These are phyloP conservation scores for Chloris gayana DNA, from an alignment of 176 grass and related monocot species.

Conservation along the genomic window DNA sequence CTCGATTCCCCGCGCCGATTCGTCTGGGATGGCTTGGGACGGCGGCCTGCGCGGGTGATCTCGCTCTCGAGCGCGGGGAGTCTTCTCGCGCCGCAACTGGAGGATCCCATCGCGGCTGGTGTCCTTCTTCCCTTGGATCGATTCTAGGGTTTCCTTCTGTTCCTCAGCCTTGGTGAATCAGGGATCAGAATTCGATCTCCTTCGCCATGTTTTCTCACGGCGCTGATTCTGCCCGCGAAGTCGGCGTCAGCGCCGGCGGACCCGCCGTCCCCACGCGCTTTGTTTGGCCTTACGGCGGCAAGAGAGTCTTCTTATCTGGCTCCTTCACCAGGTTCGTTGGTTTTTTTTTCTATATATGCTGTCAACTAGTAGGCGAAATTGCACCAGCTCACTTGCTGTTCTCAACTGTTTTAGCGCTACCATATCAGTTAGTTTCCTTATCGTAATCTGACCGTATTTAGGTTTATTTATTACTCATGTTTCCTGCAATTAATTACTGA, in stretches of 20 bases:
- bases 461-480: not conserved
- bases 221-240: slow-evolving; percentile 65
- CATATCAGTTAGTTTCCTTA: not conserved
- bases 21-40: slow-evolving; percentile 27
- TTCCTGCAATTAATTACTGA: slow-evolving; percentile 9
- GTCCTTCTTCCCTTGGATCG: not conserved
- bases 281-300: slow-evolving; percentile 93
- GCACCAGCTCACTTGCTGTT: not conserved
- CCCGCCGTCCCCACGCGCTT: slow-evolving; percentile 57
- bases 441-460: not conserved
- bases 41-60: slow-evolving; percentile 55
- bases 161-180: slow-evolving; percentile 19
- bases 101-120: slow-evolving; percentile 73
- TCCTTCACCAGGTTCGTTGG: slow-evolving; percentile 66
- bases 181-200: slow-evolving; percentile 32
- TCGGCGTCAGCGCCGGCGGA: slow-evolving; percentile 43
- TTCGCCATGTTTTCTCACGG: slow-evolving; percentile 69
- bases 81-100: slow-evolving; percentile 53
- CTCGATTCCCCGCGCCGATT: not conserved
- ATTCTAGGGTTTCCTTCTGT: slow-evolving; percentile 62
- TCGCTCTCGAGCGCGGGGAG: slow-evolving; percentile 46
- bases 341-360: not conserved
- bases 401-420: not conserved
- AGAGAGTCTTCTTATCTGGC: slow-evolving; percentile 78
- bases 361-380: not conserved